Base-by-base conservation (phyloP, 1,284 basidiomycete species). In the Tilletia setariae region DNA sequence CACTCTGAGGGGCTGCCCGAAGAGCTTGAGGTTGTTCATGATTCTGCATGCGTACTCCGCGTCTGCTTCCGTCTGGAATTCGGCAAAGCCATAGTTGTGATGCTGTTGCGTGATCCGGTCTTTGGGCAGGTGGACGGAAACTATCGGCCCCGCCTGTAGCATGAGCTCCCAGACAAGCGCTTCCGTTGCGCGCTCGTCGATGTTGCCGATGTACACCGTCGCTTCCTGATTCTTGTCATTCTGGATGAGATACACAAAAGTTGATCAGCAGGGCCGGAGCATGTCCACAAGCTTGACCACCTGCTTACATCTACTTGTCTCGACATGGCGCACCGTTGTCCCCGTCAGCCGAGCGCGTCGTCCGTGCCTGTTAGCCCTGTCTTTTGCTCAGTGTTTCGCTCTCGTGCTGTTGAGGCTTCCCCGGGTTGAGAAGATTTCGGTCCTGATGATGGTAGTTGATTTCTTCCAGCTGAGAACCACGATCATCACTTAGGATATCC, bases 1-100 rank as follows among this genome's bases (percentile, higher is more conserved):
- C 76, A 98, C 94, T 75, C 95, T 87, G 71, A 98, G 96, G 42
- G 95, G 95, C 82, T 98, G 98, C 51, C 96, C 95, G 87, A 92
- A 98, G 64, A 98, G 85, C 85, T 98, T 98, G 83, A 98, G 97
- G 86, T 98, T 95, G 84, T 98, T 98, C 94, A 98, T 95, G 79
- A 98, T 97, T 86, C 96, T 96, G 87, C 93, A 96, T 71, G 94
- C 95, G 83, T 98, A 98, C 85, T 98, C 94, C 75, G 95, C 94
- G 85, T 98, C 96, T 82, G 94, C 92, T 84, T 98, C 94, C 47
- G 93, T 94, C 83, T 94, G 86, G 84, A 98, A 98, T 86, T 98
- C 95, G 87, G 95, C 97, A 85, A 98, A 98, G 63, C 94, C 95
- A 84, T 97, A 98, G 64, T 95, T 94, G 85, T 98, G 96, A 83